Percentiles rank a stretch among this genome's conserved stretches.
Conservation (phyloP, 805 yeast species). For the Cyberlindnera maritima region DNA sequence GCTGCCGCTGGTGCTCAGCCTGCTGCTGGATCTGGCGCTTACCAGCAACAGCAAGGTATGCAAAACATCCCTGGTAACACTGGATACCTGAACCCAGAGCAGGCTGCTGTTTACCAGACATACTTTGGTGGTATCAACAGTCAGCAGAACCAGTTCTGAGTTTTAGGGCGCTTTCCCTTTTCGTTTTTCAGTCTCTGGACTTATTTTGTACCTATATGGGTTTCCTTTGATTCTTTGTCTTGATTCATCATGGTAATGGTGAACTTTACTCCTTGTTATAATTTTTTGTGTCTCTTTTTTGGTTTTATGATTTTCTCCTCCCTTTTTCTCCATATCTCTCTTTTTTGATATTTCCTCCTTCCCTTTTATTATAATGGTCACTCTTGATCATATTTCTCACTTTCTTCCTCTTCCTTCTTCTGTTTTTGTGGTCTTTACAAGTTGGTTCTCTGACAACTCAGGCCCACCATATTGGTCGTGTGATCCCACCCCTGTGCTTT, state of each 20-base stretch:
- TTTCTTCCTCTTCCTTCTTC: too few species aligned
- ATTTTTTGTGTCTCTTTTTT: too few species aligned
- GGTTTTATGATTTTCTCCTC: background rate
- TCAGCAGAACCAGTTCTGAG: constrained; percentile 52
- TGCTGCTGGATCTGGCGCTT: constrained; percentile 28
- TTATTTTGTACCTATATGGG: background rate
- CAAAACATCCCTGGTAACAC: constrained; percentile 30
- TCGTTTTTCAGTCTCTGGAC: too few species aligned
- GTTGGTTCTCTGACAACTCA: too few species aligned
- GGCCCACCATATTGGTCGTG: too few species aligned
- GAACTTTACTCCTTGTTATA: background rate
- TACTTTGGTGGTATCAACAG: constrained; percentile 57
- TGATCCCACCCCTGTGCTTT: too few species aligned
- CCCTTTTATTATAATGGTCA: background rate
- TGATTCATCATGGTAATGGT: background rate
- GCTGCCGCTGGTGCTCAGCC: constrained; percentile 10
- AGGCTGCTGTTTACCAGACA: constrained; percentile 58
- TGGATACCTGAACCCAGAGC: constrained; percentile 46
- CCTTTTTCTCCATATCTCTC: background rate
- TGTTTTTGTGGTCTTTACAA: too few species aligned
- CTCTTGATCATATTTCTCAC: background rate
- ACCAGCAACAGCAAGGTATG: constrained; percentile 41
- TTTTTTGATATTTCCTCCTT: background rate
- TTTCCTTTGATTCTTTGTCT: background rate
- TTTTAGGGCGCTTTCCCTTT: background rate